phyloP scores from a whole-genome alignment of 768 basidiomycete genomes.

The Guyanaporus albipodus region DNA sequence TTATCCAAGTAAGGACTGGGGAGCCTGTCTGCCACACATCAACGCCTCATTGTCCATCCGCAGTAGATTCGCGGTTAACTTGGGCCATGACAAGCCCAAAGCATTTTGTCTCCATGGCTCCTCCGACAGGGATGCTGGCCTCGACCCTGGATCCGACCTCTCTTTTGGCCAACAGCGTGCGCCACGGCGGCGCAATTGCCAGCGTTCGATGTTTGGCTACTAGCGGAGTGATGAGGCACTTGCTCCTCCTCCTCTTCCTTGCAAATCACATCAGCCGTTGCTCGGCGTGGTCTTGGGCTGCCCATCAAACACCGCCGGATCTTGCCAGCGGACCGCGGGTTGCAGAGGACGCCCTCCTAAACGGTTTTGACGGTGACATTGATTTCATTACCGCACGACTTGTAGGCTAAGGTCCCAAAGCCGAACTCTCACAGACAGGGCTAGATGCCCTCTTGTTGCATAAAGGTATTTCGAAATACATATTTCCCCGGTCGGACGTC shows the following conservation, averaged over 20 bases:
- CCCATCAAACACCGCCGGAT: slow-evolving; percentile 24
- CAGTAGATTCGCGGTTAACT: neutral
- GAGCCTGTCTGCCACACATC: slow-evolving; percentile 1
- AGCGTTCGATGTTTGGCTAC: neutral
- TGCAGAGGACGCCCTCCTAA: slow-evolving; percentile 8
- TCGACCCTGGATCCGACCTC: neutral
- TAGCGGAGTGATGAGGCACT: slow-evolving; percentile 6
- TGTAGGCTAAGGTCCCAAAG: slow-evolving; percentile 15
- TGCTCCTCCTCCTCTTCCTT: slow-evolving; percentile 11
- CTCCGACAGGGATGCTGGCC: neutral
- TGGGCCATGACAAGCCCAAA: too few relatives aligned
- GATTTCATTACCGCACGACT: slow-evolving; percentile 4
- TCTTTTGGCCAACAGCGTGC: neutral
- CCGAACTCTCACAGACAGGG: slow-evolving; percentile 19
- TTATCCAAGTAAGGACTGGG: neutral
- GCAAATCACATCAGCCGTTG: slow-evolving; percentile 7
- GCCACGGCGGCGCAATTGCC: neutral
- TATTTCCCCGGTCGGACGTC: slow-evolving; percentile 1
- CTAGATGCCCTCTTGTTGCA: slow-evolving; percentile 14
- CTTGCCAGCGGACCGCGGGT: slow-evolving; percentile 3
- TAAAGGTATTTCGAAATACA: slow-evolving; percentile 14
- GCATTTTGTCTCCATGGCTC: neutral
- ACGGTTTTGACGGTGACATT: slow-evolving; percentile 21
- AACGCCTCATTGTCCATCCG: slow-evolving; percentile 6
- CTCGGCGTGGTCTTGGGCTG: slow-evolving; percentile 30